Percentiles rank a stretch among this genome's conserved stretches.
Conservation (phyloP, 352 stramenopile genomes). For the Achlya hypogyna region DNA sequence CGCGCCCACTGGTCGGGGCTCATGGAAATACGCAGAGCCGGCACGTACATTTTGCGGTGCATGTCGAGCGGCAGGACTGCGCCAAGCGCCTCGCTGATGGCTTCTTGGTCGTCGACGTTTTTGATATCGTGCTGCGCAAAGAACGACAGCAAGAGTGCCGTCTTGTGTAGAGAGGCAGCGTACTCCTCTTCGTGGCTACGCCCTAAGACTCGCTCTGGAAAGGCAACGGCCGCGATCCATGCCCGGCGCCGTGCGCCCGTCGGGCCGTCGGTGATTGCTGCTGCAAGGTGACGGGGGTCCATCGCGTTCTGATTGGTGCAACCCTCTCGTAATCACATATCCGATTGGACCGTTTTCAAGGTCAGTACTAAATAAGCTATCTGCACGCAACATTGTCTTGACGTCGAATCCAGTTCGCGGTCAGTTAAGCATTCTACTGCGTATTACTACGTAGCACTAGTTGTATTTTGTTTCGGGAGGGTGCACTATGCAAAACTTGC, state of each 20-base stretch:
- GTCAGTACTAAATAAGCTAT: no score
- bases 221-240: neutral
- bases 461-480: no score
- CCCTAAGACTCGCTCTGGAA: neutral
- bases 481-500: no score
- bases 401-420: no score
- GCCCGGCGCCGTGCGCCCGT: neutral
- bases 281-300: neutral
- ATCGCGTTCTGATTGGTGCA: no score
- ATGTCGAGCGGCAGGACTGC: slow-evolving; percentile 41
- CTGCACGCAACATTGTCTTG: no score
- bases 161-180: slow-evolving; percentile 29
- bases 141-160: slow-evolving; percentile 33
- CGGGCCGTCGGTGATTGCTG: neutral
- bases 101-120: slow-evolving; percentile 30
- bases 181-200: slow-evolving; percentile 36
- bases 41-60: slow-evolving; percentile 54
- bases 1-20: slow-evolving; percentile 35
- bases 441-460: no score
- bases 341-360: no score
- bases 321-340: no score
- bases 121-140: slow-evolving; percentile 27
- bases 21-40: slow-evolving; percentile 62
- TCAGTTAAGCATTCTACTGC: no score
- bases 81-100: slow-evolving; percentile 33